These are phyloP conservation scores for Penicillium egyptiacum DNA, from an alignment of 495 filamentous ascomycete genomes.

Conservation along the genomic window DNA sequence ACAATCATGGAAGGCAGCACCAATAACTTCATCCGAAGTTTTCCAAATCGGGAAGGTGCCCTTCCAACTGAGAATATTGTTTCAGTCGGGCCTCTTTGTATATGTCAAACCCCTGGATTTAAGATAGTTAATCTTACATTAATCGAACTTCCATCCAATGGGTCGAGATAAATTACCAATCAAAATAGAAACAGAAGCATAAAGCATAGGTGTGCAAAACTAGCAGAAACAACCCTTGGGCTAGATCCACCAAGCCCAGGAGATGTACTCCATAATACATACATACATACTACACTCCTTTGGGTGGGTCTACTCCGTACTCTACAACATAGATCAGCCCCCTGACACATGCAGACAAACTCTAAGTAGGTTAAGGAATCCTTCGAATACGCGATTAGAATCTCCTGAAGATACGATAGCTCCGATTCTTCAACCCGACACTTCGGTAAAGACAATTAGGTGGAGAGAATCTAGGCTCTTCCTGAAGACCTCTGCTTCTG, in stretches of 20 bases:
- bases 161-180: neutral
- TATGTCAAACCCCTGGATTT: neutral
- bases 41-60: neutral
- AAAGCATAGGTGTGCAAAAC: neutral
- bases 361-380: slow-evolving; percentile 12
- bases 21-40: neutral
- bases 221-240: neutral
- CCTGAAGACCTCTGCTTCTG: neutral
- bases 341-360: slow-evolving; percentile 4
- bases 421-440: slow-evolving; percentile 10
- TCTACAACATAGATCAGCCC: neutral
- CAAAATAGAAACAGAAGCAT: neutral
- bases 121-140: neutral
- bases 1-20: neutral
- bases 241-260: slow-evolving; percentile 5
- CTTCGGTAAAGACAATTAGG: slow-evolving; percentile 11
- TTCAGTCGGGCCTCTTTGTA: neutral
- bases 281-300: slow-evolving; percentile 1
- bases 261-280: neutral
- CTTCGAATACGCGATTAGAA: slow-evolving; percentile 18
- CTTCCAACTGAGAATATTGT: neutral
- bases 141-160: neutral
- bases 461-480: neutral
- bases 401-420: slow-evolving; percentile 4
- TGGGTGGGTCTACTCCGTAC: slow-evolving; percentile 8